Percentiles rank a stretch among this genome's conserved stretches.
Conservation (phyloP, 345 rosid species). For the Durio zibethinus region DNA sequence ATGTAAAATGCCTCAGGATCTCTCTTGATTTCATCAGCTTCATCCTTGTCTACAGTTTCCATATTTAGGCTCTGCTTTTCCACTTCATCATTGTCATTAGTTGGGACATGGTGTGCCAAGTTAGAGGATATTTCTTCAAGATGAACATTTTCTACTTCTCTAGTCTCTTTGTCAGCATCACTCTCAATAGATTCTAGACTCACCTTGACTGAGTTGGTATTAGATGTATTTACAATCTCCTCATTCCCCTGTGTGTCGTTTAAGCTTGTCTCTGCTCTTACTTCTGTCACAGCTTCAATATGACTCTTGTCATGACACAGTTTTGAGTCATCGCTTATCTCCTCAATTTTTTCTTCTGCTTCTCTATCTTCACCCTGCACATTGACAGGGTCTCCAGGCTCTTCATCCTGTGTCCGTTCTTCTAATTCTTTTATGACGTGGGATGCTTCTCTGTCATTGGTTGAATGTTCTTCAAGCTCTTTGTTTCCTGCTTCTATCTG, state of each 20-base stretch:
- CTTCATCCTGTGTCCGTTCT: constrained; percentile 16
- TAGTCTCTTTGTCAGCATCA: background rate
- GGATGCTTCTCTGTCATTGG: constrained; percentile 17
- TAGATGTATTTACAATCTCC: background rate
- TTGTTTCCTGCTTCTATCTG: constrained; percentile 13
- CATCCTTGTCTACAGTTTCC: background rate
- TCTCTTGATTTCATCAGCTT: background rate
- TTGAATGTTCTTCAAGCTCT: constrained; percentile 21
- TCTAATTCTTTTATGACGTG: constrained; percentile 5
- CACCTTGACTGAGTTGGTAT: background rate
- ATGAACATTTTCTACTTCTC: background rate
- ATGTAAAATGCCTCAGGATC: background rate
- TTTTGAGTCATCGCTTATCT: background rate
- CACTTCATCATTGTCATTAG: constrained; percentile 11
- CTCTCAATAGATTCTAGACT: background rate
- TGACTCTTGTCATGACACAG: constrained; percentile 7
- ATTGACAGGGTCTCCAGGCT: background rate
- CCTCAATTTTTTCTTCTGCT: background rate
- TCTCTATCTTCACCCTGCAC: background rate
- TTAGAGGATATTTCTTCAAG: constrained; percentile 18
- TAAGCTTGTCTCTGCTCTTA: constrained; percentile 12
- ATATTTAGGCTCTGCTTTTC: background rate
- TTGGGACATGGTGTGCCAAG: constrained; percentile 15
- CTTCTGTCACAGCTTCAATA: constrained; percentile 4
- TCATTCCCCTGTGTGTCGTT: constrained; percentile 20